These are phyloP conservation scores for Tetrapisispora fleetii DNA, from an alignment of 805 yeast species.

Conservation along the genomic window DNA sequence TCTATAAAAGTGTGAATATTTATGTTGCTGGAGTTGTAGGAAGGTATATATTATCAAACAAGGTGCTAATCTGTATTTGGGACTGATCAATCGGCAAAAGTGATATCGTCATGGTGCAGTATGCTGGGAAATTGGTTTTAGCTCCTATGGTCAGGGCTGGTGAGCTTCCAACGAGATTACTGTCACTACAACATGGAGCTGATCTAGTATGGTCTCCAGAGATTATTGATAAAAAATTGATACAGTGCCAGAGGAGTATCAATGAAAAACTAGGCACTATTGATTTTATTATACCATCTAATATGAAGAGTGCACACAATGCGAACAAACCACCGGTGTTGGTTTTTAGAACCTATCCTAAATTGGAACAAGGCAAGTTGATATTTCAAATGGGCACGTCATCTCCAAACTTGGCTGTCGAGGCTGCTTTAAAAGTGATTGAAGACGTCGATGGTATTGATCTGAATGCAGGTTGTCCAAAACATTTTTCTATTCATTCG, in stretches of 20 bases:
- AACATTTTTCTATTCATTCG: slow-evolving; percentile 84
- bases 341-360: slow-evolving; percentile 65
- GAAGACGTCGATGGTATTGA: slow-evolving; percentile 88
- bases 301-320: slow-evolving; percentile 17
- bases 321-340: slow-evolving; percentile 38
- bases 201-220: slow-evolving; percentile 97
- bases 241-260: slow-evolving; percentile 54
- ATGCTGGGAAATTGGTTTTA: slow-evolving; percentile 67
- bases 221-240: slow-evolving; percentile 74
- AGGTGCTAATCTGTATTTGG: no score
- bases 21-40: no score
- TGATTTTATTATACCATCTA: slow-evolving; percentile 39
- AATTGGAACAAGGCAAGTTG: slow-evolving; percentile 50
- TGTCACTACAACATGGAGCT: slow-evolving; percentile 77
- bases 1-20: no score
- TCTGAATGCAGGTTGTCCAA: slow-evolving; percentile 94
- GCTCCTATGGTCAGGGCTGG: slow-evolving; percentile 98
- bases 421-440: slow-evolving; percentile 76
- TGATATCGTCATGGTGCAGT: slow-evolving; percentile 25
- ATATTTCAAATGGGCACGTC: slow-evolving; percentile 91
- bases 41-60: no score
- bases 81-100: no score
- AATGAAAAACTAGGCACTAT: slow-evolving; percentile 50
- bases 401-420: slow-evolving; percentile 71
- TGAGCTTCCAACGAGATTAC: slow-evolving; percentile 79